Evolutionary conservation across 352 stramenopile species (phyloP).

Genomic region (Pythium brassicae): DNA sequence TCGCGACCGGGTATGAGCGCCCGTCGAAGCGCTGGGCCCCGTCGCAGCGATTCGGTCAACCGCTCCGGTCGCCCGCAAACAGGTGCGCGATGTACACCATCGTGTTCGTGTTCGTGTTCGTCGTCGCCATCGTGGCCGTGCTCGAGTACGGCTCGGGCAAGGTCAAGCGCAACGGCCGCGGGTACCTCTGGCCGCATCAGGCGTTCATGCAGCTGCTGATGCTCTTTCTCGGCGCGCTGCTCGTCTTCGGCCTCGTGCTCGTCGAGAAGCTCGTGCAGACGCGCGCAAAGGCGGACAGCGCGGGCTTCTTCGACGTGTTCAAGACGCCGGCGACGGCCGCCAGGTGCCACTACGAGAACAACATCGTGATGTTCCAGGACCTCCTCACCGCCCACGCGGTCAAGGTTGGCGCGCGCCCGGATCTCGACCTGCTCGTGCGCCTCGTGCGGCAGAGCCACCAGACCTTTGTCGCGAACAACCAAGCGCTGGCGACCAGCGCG

Average conservation of each 20-base stretch:
- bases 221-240: background rate
- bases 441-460: conserved; percentile 20
- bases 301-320: too few species aligned
- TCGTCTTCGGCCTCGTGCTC: conserved; percentile 3
- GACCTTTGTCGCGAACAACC: background rate
- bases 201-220: conserved; percentile 12
- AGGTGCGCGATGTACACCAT: background rate
- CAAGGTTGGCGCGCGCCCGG: conserved; percentile 18
- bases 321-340: too few species aligned
- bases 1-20: too few species aligned
- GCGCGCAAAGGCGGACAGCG: too few species aligned
- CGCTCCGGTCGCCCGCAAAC: conserved; percentile 9
- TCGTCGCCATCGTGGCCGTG: background rate
- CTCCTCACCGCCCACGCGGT: conserved; percentile 29
- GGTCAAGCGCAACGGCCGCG: conserved; percentile 1
- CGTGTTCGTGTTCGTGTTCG: background rate
- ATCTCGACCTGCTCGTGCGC: conserved; percentile 23
- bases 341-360: background rate
- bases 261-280: background rate
- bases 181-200: conserved; percentile 19
- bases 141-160: conserved; percentile 19
- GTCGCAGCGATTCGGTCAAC: conserved; percentile 7
- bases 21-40: too few species aligned
- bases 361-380: conserved; percentile 6
- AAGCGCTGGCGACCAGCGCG: background rate